phyloP scores from a whole-genome alignment of 352 stramenopile genomes.

The Phytophthora uliginosa region DNA sequence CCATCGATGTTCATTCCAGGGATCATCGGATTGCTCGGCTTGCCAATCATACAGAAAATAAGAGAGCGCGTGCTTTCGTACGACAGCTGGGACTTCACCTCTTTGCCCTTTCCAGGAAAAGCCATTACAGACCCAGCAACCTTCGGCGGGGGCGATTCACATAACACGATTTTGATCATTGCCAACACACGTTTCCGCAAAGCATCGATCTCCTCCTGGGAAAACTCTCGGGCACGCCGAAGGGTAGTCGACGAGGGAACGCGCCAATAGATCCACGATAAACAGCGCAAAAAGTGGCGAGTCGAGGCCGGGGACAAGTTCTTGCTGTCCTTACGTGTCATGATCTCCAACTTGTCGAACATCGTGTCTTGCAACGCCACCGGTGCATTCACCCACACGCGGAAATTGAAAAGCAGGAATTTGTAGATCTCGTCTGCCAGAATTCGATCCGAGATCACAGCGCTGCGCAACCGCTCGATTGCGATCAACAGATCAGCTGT shows the following conservation, averaged over 20 bases:
- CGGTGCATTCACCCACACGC: conserved; percentile 84
- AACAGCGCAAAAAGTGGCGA: conserved; percentile 81
- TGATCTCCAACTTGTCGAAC: conserved; percentile 87
- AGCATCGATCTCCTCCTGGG: conserved; percentile 63
- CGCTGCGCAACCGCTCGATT: conserved; percentile 78
- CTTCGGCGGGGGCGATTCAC: conserved; percentile 71
- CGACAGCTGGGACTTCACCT: conserved; percentile 80
- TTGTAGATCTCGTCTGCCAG: conserved; percentile 87
- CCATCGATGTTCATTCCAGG: conserved; percentile 72
- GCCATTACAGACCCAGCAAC: conserved; percentile 61
- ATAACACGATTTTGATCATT: conserved; percentile 87
- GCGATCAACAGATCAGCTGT: conserved; percentile 73
- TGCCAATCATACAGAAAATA: conserved; percentile 91
- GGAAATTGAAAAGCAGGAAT: conserved; percentile 89
- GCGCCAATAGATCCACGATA: conserved; percentile 89
- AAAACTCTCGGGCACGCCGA: conserved; percentile 59
- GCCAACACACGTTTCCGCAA: conserved; percentile 74
- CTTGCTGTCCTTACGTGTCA: conserved; percentile 78
- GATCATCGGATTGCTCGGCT: conserved; percentile 79
- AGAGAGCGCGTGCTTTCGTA: conserved; percentile 86
- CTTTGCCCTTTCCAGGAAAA: conserved; percentile 63
- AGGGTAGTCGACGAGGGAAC: conserved; percentile 55
- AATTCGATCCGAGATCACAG: conserved; percentile 83
- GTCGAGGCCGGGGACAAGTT: conserved; percentile 80
- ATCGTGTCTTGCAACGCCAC: conserved; percentile 75